Evolutionary conservation across 768 basidiomycete genomes (phyloP).

Genomic region (Chalciporus piperatus): DNA sequence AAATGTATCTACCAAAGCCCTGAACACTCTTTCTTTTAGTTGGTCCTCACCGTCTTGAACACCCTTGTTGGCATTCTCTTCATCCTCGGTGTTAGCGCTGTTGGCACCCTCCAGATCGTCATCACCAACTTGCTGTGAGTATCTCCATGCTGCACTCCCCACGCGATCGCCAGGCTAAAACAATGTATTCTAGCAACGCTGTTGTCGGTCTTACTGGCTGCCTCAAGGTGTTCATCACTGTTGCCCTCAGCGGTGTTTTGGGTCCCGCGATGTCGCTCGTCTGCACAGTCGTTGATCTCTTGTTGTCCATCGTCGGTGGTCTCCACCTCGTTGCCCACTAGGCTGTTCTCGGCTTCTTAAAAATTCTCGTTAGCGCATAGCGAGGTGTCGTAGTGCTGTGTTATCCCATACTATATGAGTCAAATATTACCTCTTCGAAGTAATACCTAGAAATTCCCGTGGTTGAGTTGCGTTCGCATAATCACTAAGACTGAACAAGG

Average conservation of each 20-base stretch:
- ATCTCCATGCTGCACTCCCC: no score
- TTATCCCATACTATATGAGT: neutral
- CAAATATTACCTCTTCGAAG: neutral
- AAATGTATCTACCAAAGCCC: no score
- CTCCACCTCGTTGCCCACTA: neutral
- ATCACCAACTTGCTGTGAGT: slow-evolving; percentile 7
- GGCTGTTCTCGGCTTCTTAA: neutral
- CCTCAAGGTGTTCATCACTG: slow-evolving; percentile 2
- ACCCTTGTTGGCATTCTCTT: neutral
- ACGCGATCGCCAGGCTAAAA: no score
- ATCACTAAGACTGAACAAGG: no score
- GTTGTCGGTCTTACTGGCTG: neutral
- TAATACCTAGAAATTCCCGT: no score
- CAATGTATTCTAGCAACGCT: neutral
- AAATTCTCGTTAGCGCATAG: slow-evolving; percentile 1
- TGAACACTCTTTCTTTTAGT: neutral
- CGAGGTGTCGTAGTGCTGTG: neutral
- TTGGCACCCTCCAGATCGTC: neutral
- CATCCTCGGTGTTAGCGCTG: neutral
- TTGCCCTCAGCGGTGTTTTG: neutral
- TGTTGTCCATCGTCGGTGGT: neutral
- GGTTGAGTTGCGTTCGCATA: no score
- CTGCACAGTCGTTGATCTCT: neutral
- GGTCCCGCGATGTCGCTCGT: neutral
- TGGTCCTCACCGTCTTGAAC: neutral